Evolutionary conservation across 306 rosid genomes (phyloP).

Genomic region (Acacia acuminata): DNA sequence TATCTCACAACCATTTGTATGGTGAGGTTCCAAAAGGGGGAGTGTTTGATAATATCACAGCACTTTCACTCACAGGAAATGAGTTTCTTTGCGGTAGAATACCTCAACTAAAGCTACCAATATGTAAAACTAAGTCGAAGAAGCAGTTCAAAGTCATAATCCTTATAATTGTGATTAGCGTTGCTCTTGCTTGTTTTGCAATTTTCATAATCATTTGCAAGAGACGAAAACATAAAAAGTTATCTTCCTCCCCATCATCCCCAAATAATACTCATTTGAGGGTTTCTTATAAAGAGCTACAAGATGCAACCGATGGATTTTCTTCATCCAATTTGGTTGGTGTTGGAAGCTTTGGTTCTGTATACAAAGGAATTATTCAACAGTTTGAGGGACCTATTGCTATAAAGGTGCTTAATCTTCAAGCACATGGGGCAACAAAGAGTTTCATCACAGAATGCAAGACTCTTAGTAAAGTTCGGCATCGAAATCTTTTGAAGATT

Average conservation of each 20-base stretch:
- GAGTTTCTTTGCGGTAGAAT: no score
- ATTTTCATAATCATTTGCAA: not conserved
- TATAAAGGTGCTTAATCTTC: not conserved
- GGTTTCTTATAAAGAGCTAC: not conserved
- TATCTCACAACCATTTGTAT: no score
- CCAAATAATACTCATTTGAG: not conserved
- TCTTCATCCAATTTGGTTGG: not conserved
- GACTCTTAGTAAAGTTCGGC: not conserved
- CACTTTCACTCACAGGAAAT: not conserved
- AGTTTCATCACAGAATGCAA: not conserved
- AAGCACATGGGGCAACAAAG: not conserved
- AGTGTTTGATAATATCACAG: not conserved
- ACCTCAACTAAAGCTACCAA: not conserved
- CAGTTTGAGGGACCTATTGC: not conserved
- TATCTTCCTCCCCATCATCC: not conserved
- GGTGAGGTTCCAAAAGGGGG: not conserved
- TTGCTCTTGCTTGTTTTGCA: not conserved
- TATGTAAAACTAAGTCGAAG: not conserved
- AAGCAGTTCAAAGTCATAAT: not conserved
- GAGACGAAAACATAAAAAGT: not conserved
- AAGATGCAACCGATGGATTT: not conserved
- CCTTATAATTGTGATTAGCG: not conserved
- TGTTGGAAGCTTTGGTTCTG: not conserved
- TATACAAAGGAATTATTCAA: not conserved
- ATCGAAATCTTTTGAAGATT: not conserved